A percentile compares a stretch with the other conserved stretches of the same genome.
These are phyloP conservation scores for Pseudophaeomoniella oleicola DNA, from an alignment of 2,329 filamentous ascomycete genomes.

Conservation along the genomic window DNA sequence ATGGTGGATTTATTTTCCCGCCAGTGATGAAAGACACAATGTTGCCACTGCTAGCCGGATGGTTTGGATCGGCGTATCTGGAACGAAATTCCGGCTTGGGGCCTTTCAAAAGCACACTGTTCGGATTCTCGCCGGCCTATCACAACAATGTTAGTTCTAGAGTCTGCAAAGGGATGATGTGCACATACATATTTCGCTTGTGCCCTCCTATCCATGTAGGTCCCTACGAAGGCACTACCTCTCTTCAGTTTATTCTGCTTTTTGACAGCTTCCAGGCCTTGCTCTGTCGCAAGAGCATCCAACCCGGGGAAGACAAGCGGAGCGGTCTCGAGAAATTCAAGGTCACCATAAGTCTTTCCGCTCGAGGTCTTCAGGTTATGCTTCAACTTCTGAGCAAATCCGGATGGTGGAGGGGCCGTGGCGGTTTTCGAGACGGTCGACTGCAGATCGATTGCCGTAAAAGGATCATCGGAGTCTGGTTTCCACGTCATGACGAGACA, in stretches of 20 bases:
- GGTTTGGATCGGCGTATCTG: conserved; percentile 34
- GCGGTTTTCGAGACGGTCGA: no score
- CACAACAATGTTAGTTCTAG: background rate
- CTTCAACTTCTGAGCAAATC: background rate
- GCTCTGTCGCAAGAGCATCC: conserved; percentile 4
- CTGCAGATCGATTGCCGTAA: background rate
- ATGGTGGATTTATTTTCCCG: conserved; percentile 18
- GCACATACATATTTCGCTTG: conserved; percentile 23
- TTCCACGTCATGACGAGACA: conserved; percentile 39
- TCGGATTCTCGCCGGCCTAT: conserved; percentile 21
- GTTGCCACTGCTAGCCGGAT: conserved; percentile 33
- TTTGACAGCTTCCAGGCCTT: conserved; percentile 8
- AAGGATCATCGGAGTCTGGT: conserved; percentile 11
- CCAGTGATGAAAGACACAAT: conserved; percentile 31
- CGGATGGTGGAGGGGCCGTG: background rate
- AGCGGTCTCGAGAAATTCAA: conserved; percentile 29
- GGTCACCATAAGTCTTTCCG: conserved; percentile 14
- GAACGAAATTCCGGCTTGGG: conserved; percentile 26
- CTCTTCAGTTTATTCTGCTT: conserved; percentile 6
- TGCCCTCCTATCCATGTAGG: conserved; percentile 35
- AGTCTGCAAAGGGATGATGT: background rate
- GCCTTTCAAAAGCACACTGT: conserved; percentile 19
- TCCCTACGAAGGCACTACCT: conserved; percentile 22
- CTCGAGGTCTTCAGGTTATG: background rate
- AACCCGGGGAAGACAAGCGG: conserved; percentile 32